phyloP scores from a whole-genome alignment of 2,329 filamentous ascomycete species.

The Grosmannia penicillata region DNA sequence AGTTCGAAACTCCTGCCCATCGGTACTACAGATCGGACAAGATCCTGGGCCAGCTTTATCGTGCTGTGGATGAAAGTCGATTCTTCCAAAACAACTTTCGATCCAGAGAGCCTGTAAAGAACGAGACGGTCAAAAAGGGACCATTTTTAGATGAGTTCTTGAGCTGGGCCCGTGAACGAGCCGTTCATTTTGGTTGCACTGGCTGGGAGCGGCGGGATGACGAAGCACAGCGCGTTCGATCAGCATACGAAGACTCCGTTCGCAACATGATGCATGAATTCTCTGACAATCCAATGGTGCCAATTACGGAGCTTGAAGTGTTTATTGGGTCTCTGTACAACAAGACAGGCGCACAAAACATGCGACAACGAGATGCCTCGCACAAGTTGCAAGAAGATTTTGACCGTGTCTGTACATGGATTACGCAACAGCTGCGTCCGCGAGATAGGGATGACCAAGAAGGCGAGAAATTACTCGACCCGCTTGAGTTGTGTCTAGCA shows the following conservation, averaged over 20 bases:
- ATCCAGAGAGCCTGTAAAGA: too few species aligned
- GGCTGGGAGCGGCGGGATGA: conserved; percentile 19
- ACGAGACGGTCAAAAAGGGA: too few species aligned
- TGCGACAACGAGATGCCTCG: conserved; percentile 35
- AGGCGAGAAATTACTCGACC: conserved; percentile 2
- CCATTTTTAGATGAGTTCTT: conserved; percentile 31
- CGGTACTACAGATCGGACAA: conserved; percentile 54
- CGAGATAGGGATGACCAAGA: neutral
- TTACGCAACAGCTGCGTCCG: conserved; percentile 13
- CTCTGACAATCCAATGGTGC: conserved; percentile 27
- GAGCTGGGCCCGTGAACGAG: conserved; percentile 14
- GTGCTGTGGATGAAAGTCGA: conserved; percentile 54
- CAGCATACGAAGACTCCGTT: conserved; percentile 31
- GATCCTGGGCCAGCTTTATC: conserved; percentile 55
- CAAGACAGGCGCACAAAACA: conserved; percentile 30
- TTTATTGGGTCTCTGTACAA: conserved; percentile 42
- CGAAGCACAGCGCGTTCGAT: conserved; percentile 28
- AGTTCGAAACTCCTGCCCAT: conserved; percentile 25
- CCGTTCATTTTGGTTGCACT: conserved; percentile 15
- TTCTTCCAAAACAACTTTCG: too few species aligned
- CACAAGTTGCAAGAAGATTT: conserved; percentile 36
- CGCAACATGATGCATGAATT: conserved; percentile 24
- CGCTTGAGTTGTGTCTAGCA: conserved; percentile 17
- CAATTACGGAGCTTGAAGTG: conserved; percentile 35
- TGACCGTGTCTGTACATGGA: conserved; percentile 27